A percentile compares a stretch with the other conserved stretches of the same genome.
These are phyloP conservation scores for Platanus orientalis DNA, from an alignment of 164 flowering plant genomes.

Conservation along the genomic window DNA sequence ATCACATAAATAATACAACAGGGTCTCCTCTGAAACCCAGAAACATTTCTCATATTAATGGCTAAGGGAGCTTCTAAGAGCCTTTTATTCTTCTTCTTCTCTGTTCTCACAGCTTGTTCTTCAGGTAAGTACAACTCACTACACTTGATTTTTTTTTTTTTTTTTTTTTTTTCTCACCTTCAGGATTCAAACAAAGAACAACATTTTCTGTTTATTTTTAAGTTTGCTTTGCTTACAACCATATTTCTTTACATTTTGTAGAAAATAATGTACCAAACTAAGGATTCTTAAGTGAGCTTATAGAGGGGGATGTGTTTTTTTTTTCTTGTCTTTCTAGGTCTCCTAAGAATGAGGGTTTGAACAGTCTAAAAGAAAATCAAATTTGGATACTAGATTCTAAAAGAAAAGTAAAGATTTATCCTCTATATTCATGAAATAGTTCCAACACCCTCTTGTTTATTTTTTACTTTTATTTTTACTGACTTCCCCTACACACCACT, in stretches of 20 bases:
- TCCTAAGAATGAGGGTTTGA: no score
- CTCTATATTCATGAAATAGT: background rate
- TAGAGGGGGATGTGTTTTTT: background rate
- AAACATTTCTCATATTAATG: slow-evolving; percentile 27
- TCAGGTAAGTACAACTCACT: slow-evolving; percentile 34
- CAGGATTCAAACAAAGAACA: background rate
- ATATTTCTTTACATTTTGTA: no score
- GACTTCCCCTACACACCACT: background rate
- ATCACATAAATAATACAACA: slow-evolving; percentile 19
- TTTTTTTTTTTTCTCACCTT: no score
- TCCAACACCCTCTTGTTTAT: background rate
- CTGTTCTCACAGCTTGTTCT: slow-evolving; percentile 26
- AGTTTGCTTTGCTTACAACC: no score
- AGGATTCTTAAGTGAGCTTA: background rate
- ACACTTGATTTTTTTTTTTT: background rate
- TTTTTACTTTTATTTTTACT: background rate
- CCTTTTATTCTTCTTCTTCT: slow-evolving; percentile 29
- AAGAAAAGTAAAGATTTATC: background rate
- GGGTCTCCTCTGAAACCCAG: slow-evolving; percentile 17
- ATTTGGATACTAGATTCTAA: background rate
- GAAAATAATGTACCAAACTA: background rate
- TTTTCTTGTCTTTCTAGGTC: no score
- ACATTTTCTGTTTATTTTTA: background rate
- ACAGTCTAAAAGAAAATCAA: background rate
- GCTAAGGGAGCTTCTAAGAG: slow-evolving; percentile 24